Percentiles rank a stretch among this genome's conserved stretches.
phyloP scores from a whole-genome alignment of 176 grass and related monocot species.

The Avena atlantica region DNA sequence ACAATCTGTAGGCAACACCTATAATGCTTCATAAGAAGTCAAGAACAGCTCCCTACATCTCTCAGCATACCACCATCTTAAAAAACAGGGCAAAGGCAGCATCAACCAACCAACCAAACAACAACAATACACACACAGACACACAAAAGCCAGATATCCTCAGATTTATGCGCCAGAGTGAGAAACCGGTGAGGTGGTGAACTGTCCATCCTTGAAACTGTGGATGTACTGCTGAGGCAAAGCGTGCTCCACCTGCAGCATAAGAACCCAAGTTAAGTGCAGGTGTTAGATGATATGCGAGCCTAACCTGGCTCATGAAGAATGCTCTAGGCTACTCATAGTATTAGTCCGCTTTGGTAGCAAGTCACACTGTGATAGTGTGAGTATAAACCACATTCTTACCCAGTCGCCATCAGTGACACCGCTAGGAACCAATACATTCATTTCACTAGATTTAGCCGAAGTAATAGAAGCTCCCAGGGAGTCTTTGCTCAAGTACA shows the following conservation, averaged over 20 bases:
- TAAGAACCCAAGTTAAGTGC: not conserved
- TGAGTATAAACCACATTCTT: conserved; percentile 36
- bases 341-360: not conserved
- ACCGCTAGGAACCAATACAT: conserved; percentile 76
- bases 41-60: conserved; percentile 12
- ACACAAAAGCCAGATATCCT: not conserved
- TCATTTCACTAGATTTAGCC: conserved; percentile 98
- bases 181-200: conserved; percentile 73
- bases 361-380: not conserved
- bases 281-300: not conserved
- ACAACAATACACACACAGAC: not conserved
- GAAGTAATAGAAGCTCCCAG: conserved; percentile 84
- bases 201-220: conserved; percentile 77
- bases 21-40: conserved; percentile 22
- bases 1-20: conserved; percentile 13
- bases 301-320: no score
- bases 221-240: conserved; percentile 90
- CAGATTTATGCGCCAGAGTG: conserved; percentile 75
- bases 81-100: not conserved
- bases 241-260: conserved; percentile 80
- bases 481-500: conserved; percentile 88
- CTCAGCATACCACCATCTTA: conserved; percentile 40
- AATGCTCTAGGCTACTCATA: not conserved
- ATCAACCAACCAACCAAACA: conserved; percentile 23
- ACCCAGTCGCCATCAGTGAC: conserved; percentile 81